Base-by-base conservation (phyloP, 139 green algal genomes). In the Chlorella sp. region DNA sequence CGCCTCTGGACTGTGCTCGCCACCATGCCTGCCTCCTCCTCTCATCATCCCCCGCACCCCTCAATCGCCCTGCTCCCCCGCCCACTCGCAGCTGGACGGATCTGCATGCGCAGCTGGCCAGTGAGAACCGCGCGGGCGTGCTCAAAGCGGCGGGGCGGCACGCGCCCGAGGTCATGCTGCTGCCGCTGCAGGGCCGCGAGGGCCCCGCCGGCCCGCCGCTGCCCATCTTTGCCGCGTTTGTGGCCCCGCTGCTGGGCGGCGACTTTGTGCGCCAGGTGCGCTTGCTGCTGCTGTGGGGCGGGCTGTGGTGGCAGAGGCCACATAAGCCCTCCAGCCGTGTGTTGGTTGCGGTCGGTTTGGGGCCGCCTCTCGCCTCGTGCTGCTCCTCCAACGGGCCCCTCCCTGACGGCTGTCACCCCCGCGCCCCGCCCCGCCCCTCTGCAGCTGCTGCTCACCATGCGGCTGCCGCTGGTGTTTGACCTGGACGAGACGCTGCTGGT, bases 401-500 rank as follows among this genome's bases (percentile, higher is more conserved):
- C n/a, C n/a, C n/a, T n/a, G n/a, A n/a, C n/a, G n/a, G n/a, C n/a
- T n/a, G n/a, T n/a, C n/a, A n/a, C n/a, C n/a, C n/a, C n/a, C n/a
- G n/a, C n/a, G n/a, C n/a, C n/a, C n/a, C n/a, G n/a, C n/a, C 72
- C 72, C 56, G 20, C 75, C 3, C 41, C 46, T 8, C 17, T 20
- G 77, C 77, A 83, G 79, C 44, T 76, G 86, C 80, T 98, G 56
- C 86, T 93, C 20, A 80, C 48, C 60, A 85, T 76, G 28, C 89
- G 90, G 26, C 89, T 98, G 80, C 90, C 90, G 3, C 79, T 97
- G 20, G 88, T 98, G 38, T 94, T 98, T 86, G 95, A 98, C 73
- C 81, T 98, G 80, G 95, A 98, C 80, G 95, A 98, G 77, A 98
- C 95, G 0, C 87, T 98, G 75, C 84, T 98, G 69, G 87, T 93